Percentiles rank a stretch among this genome's conserved stretches.
Evolutionary conservation across 2,329 filamentous ascomycete species (phyloP).

Genomic region (Colletotrichum eremochloae): DNA sequence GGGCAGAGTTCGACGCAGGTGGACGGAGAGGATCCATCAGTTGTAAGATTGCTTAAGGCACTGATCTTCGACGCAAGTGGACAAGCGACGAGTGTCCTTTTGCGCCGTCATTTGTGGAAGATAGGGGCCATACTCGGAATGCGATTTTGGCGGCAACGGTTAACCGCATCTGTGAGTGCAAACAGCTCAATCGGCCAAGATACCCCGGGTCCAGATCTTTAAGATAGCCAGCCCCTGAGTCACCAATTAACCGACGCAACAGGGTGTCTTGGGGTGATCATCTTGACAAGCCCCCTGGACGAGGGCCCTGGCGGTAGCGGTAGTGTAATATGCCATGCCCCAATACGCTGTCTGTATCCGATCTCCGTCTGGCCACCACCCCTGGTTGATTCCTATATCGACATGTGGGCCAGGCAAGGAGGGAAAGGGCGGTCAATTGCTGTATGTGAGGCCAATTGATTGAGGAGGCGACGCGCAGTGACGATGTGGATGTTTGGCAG

Average conservation of each 20-base stretch:
- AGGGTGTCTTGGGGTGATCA: conserved; percentile 14
- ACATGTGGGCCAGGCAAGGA: conserved; percentile 16
- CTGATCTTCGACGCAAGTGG: conserved; percentile 16
- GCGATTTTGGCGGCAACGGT: conserved; percentile 4
- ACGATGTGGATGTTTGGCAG: conserved; percentile 32
- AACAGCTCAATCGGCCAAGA: conserved; percentile 31
- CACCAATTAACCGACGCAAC: conserved; percentile 16
- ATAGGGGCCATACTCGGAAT: conserved; percentile 1
- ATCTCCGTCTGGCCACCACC: conserved; percentile 23
- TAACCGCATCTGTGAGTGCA: neutral
- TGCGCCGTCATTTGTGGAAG: conserved; percentile 1
- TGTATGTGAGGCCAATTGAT: conserved; percentile 19
- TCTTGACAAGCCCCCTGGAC: conserved; percentile 32
- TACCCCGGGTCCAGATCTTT: conserved; percentile 24
- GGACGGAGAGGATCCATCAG: conserved; percentile 13
- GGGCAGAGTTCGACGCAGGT: conserved; percentile 11
- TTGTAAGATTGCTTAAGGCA: conserved; percentile 25
- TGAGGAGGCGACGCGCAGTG: conserved; percentile 18
- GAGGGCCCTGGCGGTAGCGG: neutral
- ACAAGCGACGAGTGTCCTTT: conserved; percentile 9
- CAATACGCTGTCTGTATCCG: conserved; percentile 14
- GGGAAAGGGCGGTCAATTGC: conserved; percentile 41
- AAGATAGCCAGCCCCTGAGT: conserved; percentile 25
- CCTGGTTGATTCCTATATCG: conserved; percentile 14
- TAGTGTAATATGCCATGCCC: conserved; percentile 9